Conservation (phyloP, 2,329 filamentous ascomycete genomes). For the Pseudocercospora eumusae region DNA sequence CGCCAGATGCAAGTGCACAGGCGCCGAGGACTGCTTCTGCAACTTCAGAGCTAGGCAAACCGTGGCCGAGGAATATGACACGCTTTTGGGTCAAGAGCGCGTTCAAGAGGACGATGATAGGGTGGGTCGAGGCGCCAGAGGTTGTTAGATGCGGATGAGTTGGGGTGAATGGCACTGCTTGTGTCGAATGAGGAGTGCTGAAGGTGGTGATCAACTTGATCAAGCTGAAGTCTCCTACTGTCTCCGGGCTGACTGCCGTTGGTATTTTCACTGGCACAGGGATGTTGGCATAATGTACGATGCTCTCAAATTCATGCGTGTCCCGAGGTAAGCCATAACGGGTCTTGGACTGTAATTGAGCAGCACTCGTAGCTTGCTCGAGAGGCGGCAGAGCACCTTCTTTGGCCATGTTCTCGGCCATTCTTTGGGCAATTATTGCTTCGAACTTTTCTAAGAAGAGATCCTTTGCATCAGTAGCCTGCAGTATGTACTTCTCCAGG, state of each 20-base stretch:
- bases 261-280: conserved; percentile 96
- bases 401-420: conserved; percentile 61
- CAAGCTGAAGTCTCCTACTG: conserved; percentile 94
- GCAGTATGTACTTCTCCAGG: conserved; percentile 81
- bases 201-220: conserved; percentile 98
- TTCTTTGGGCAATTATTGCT: conserved; percentile 82
- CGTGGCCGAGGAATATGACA: conserved; percentile 92
- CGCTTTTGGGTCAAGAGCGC: conserved; percentile 94
- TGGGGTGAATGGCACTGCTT: conserved; percentile 74
- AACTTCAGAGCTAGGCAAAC: conserved; percentile 91
- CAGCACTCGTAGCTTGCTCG: conserved; percentile 30
- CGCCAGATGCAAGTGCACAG: conserved; percentile 88
- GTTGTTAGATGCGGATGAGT: conserved; percentile 92
- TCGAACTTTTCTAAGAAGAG: conserved; percentile 98
- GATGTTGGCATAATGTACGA: conserved; percentile 92
- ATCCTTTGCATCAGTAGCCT: conserved; percentile 90
- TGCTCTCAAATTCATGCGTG: conserved; percentile 96
- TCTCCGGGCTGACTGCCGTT: conserved; percentile 89
- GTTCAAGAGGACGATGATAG: conserved; percentile 91
- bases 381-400: conserved; percentile 17
- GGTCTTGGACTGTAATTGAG: conserved; percentile 52
- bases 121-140: conserved; percentile 84
- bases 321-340: conserved; percentile 81
- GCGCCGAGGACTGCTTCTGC: conserved; percentile 98
- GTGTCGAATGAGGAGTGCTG: conserved; percentile 75